Evolutionary conservation across 2,329 filamentous ascomycete species (phyloP), one percentile per base, ranked within the genome.

Genomic region (Hypomyces perniciosus): DNA sequence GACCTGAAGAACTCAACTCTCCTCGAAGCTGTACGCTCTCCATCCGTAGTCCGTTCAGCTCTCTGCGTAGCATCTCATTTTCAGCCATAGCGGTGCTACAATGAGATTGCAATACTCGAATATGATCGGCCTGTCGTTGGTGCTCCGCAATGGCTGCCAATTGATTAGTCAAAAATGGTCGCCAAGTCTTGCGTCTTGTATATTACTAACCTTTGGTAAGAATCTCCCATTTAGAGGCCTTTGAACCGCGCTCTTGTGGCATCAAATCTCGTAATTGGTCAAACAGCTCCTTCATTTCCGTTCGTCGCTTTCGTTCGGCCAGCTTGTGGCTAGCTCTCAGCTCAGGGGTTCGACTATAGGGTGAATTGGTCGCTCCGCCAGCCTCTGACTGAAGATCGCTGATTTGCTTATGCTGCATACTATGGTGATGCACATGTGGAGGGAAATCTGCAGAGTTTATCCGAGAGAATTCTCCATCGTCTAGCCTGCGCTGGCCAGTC

Each of bases 181-280:
- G 20, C 20, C 20, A 20, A 20, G 20, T 20, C 20, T 20, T 20
- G 20, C 20, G 20, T 3, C 20, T 20, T 20, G 20, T 20, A 26
- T 5, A 20, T 20, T 13, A 65, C 77, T 55, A 72, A 91, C 88
- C 86, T 75, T 92, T 92, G 3, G 86, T 90, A 12, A 95, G 65
- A 44, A 92, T 90, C 61, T 95, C 88, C 88, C 88, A 95, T 61
- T 95, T 95, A 58, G 87, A 91, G 0, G 88, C 88, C 65, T 93
- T 95, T 27, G 85, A 86, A 1, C 88, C 88, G 12, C 88, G 81
- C 60, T 89, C 88, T 59, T 90, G 86, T 1, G 88, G 88, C 71
- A 92, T 84, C 35, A 90, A 74, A 57, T 87, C 84, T 58, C 89
- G 81, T 7, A 93, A 72, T 59, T 89, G 85, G 57, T 93, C 88